These are phyloP conservation scores for Boletus sensibilis DNA, from an alignment of 768 basidiomycete species.

Conservation along the genomic window DNA sequence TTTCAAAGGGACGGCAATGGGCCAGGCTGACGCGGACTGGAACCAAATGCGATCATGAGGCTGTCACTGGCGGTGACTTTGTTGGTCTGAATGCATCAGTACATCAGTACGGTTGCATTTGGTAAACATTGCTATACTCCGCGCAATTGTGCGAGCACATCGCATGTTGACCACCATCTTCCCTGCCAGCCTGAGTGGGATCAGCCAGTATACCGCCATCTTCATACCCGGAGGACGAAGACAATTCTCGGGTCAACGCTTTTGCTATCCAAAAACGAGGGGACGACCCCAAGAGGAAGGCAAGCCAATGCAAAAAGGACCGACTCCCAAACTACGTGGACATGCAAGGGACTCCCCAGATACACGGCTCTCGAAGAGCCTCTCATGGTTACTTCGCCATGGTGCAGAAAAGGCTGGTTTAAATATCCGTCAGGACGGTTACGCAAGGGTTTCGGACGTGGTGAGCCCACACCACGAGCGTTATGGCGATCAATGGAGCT, in stretches of 20 bases:
- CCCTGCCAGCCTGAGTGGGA: neutral
- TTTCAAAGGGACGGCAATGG: neutral
- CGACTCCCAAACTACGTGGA: slow-evolving; percentile 53
- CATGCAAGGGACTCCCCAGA: slow-evolving; percentile 62
- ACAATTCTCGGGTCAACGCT: slow-evolving; percentile 1
- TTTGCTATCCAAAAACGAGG: slow-evolving; percentile 7
- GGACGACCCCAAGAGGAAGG: slow-evolving; percentile 9
- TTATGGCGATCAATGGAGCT: neutral
- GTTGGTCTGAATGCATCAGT: neutral
- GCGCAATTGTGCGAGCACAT: neutral
- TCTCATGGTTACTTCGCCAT: slow-evolving; percentile 92
- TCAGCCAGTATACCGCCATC: neutral
- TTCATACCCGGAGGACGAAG: neutral
- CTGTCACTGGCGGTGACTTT: neutral
- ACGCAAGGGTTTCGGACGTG: slow-evolving; percentile 75
- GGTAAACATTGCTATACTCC: neutral
- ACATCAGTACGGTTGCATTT: neutral
- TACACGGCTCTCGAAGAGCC: slow-evolving; percentile 75
- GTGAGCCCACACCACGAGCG: slow-evolving; percentile 48
- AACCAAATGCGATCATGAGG: slow-evolving; percentile 15
- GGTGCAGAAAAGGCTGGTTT: slow-evolving; percentile 77
- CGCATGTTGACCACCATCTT: slow-evolving; percentile 13
- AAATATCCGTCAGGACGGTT: slow-evolving; percentile 80
- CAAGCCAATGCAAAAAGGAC: slow-evolving; percentile 10
- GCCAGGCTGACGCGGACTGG: neutral